These are phyloP conservation scores for Botrytis aclada DNA, from an alignment of 2,329 filamentous ascomycete species.

Conservation along the genomic window DNA sequence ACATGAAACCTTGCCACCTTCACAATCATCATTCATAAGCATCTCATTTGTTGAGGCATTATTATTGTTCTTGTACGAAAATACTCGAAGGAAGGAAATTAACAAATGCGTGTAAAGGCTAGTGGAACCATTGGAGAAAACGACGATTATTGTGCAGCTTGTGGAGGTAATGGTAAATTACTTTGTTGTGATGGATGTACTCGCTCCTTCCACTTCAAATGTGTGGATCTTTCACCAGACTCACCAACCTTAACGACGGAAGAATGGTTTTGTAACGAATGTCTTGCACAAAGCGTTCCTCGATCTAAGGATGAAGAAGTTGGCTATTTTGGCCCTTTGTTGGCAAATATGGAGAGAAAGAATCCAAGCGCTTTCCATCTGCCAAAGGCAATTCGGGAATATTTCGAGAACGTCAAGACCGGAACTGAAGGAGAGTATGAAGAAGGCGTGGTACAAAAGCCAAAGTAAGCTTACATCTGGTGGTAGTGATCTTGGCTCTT, in stretches of 20 bases:
- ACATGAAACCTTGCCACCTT: constrained; percentile 27
- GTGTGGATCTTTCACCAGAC: constrained; percentile 73
- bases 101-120: constrained; percentile 30
- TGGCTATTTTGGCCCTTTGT: constrained; percentile 60
- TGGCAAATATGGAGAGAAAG: constrained; percentile 62
- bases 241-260: constrained; percentile 59
- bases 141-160: constrained; percentile 86
- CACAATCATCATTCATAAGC: constrained; percentile 25
- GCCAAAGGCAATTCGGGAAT: constrained; percentile 66
- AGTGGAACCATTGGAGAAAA: constrained; percentile 66
- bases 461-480: constrained; percentile 52
- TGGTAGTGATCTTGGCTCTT: constrained; percentile 16
- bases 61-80: neutral
- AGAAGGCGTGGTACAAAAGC: constrained; percentile 54
- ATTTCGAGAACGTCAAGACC: constrained; percentile 77
- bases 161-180: constrained; percentile 77
- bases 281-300: constrained; percentile 50
- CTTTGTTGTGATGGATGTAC: constrained; percentile 93
- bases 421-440: constrained; percentile 78
- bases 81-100: constrained; percentile 23
- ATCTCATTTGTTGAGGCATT: constrained; percentile 21
- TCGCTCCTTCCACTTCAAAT: constrained; percentile 85
- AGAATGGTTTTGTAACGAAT: constrained; percentile 80
- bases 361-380: constrained; percentile 72
- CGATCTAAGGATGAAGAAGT: constrained; percentile 40